A percentile compares a stretch with the other conserved stretches of the same genome.
Conservation (phyloP, 306 rosid species). For the Leucaena leucocephala region DNA sequence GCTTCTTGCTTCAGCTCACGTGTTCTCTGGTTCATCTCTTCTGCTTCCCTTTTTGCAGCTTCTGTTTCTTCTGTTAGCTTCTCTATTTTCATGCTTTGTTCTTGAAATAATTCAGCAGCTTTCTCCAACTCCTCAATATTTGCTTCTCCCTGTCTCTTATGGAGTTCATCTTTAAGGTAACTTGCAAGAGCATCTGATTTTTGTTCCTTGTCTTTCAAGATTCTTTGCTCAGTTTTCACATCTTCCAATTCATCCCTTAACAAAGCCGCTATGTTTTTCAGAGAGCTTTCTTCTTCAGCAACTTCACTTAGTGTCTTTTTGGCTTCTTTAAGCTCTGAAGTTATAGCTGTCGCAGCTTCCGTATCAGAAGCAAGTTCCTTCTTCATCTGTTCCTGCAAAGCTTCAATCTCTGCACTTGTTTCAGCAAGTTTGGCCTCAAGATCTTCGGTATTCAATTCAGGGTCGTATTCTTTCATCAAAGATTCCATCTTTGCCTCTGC, state of each 20-base stretch:
- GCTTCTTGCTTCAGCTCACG: slow-evolving; percentile 54
- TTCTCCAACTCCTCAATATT: slow-evolving; percentile 21
- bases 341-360: slow-evolving; percentile 55
- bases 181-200: slow-evolving; percentile 46
- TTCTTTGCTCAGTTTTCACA: slow-evolving; percentile 55
- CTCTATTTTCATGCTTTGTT: slow-evolving; percentile 40
- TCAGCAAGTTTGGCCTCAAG: slow-evolving; percentile 63
- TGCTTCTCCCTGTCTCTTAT: slow-evolving; percentile 34
- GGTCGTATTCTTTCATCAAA: slow-evolving; percentile 58
- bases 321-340: slow-evolving; percentile 69
- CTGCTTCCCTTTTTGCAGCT: slow-evolving; percentile 52
- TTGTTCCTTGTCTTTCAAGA: slow-evolving; percentile 44
- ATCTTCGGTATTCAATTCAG: slow-evolving; percentile 31
- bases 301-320: slow-evolving; percentile 54
- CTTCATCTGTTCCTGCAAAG: slow-evolving; percentile 57
- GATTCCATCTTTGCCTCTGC: slow-evolving; percentile 46
- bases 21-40: slow-evolving; percentile 49
- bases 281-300: slow-evolving; percentile 66
- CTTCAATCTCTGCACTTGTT: slow-evolving; percentile 62
- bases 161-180: slow-evolving; percentile 36
- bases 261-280: slow-evolving; percentile 49
- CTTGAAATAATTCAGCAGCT: slow-evolving; percentile 9
- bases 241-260: slow-evolving; percentile 60
- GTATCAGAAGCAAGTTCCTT: slow-evolving; percentile 60
- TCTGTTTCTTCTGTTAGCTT: slow-evolving; percentile 53